Base-by-base conservation (phyloP, 352 stramenopile species). In the Pythium biforme region DNA sequence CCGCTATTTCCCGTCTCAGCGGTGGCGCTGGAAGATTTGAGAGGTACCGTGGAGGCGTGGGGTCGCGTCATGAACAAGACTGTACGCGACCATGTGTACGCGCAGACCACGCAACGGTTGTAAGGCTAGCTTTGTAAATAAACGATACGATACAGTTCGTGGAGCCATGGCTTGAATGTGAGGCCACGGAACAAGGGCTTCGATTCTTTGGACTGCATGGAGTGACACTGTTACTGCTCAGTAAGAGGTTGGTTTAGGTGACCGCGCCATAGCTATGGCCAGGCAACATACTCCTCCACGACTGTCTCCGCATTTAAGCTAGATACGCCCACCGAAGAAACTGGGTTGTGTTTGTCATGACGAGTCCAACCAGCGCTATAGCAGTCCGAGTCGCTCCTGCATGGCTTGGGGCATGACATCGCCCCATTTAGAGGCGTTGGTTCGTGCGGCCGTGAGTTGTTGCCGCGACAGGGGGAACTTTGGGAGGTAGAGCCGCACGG, bases 401-500 rank as follows among this genome's bases (percentile, higher is more conserved):
- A 67, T 52, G 22, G 51, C 31, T 3, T 26, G 29, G 8, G 34
- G 19, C 25, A 68, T 58, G 9, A 68, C 55, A 10, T 63, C 54
- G 1, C 37, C 25, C 46, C 40, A 63, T 6, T 34, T 52, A 7
- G 25, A 25, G 1, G 29, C 51, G 19, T n/a, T 37, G 4, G 39
- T 34, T 26, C 23, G 49, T 15, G 59, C 59, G 12, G 33, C 26
- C 2, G 11, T 20, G 19, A 47, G 25, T 12, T 48, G 14, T 53
- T 54, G 19, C n/a, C 29, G 54, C 9, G 25, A 27, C 19, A 66
- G 12, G 3, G 47, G 34, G n/a, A 64, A 64, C 19, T 52, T 47
- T 9, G 57, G 47, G 15, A 25, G 20, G 7, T 57, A 48, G 17
- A 64, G 47, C 1, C 57, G 57, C 4, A 64, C 40, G n/a, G 33